These are phyloP conservation scores for Filobasidium uniguttulatum DNA, from an alignment of 1,284 basidiomycete species.

Conservation along the genomic window DNA sequence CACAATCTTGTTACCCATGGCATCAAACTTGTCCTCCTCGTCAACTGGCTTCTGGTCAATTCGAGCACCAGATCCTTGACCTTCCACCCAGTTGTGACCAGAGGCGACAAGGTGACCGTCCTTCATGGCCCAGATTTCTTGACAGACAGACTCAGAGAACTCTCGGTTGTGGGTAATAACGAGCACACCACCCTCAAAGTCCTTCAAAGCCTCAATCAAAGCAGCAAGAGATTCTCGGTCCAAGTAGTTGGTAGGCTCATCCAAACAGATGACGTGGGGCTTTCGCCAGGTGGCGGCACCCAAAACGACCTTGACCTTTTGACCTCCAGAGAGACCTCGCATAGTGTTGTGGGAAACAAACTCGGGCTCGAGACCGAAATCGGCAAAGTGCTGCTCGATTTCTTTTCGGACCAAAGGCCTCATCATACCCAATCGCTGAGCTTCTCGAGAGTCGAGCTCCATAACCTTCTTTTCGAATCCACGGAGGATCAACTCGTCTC, in stretches of 20 bases:
- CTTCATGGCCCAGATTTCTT: slow-evolving; percentile 57
- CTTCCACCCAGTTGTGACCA: slow-evolving; percentile 97
- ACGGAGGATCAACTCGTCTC: slow-evolving; percentile 92
- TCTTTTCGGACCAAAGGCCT: slow-evolving; percentile 93
- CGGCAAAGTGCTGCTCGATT: slow-evolving; percentile 94
- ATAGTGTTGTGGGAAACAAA: slow-evolving; percentile 94
- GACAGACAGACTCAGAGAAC: slow-evolving; percentile 88
- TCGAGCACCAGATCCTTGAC: slow-evolving; percentile 73
- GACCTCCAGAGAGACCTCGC: slow-evolving; percentile 95
- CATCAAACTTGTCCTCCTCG: slow-evolving; percentile 81
- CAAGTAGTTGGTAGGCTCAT: slow-evolving; percentile 91
- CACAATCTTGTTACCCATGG: slow-evolving; percentile 91
- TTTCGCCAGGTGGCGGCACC: slow-evolving; percentile 97
- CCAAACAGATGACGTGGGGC: slow-evolving; percentile 92
- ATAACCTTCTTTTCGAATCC: slow-evolving; percentile 98
- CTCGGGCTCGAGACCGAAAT: slow-evolving; percentile 84
- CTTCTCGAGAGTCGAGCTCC: slow-evolving; percentile 93
- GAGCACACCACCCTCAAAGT: slow-evolving; percentile 92
- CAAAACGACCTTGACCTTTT: slow-evolving; percentile 99
- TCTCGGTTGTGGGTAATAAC: slow-evolving; percentile 95
- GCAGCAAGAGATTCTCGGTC: slow-evolving; percentile 96
- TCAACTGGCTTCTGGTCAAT: slow-evolving; percentile 81
- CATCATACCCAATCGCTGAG: slow-evolving; percentile 87
- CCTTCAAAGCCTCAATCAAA: slow-evolving; percentile 88
- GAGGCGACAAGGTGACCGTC: slow-evolving; percentile 84